Evolutionary conservation across 768 basidiomycete genomes (phyloP).

Genomic region (Calocybe gangraenosa): DNA sequence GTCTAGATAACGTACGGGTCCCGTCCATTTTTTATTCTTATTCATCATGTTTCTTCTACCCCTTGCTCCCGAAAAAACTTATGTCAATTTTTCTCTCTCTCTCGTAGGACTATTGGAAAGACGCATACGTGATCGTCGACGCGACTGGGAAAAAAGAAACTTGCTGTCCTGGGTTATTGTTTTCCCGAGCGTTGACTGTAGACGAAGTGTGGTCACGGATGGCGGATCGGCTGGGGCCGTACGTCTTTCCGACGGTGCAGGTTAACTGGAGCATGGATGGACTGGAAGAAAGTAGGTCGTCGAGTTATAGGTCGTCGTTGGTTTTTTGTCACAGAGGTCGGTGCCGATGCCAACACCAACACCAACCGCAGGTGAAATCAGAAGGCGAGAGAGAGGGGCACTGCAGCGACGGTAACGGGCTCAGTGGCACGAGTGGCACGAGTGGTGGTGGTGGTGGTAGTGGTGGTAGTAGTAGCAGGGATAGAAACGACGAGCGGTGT

Average conservation of each 20-base stretch:
- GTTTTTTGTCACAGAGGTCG: background rate
- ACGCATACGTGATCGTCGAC: constrained; percentile 5
- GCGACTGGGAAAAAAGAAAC: constrained; percentile 2
- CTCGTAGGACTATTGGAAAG: constrained; percentile 5
- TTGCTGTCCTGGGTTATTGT: constrained; percentile 6
- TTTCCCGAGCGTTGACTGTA: constrained; percentile 3
- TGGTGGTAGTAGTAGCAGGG: too few relatives aligned
- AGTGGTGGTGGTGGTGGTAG: too few relatives aligned
- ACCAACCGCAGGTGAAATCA: background rate
- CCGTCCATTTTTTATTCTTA: too few relatives aligned
- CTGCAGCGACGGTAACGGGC: too few relatives aligned
- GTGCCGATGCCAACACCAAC: background rate
- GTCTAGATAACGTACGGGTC: too few relatives aligned
- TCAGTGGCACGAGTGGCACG: too few relatives aligned
- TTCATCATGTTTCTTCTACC: background rate
- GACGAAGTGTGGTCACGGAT: constrained; percentile 9
- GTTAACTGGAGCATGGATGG: background rate
- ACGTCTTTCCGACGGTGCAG: constrained; percentile 5
- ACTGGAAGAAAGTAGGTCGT: background rate
- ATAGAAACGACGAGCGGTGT: constrained; percentile 4
- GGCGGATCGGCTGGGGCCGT: constrained; percentile 3
- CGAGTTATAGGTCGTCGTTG: too few relatives aligned
- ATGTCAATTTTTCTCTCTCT: too few relatives aligned
- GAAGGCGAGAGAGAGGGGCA: background rate
- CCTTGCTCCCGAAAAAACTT: background rate